These are phyloP conservation scores for Bondarzewia mesenterica DNA, from an alignment of 1,284 basidiomycete genomes.

Conservation along the genomic window DNA sequence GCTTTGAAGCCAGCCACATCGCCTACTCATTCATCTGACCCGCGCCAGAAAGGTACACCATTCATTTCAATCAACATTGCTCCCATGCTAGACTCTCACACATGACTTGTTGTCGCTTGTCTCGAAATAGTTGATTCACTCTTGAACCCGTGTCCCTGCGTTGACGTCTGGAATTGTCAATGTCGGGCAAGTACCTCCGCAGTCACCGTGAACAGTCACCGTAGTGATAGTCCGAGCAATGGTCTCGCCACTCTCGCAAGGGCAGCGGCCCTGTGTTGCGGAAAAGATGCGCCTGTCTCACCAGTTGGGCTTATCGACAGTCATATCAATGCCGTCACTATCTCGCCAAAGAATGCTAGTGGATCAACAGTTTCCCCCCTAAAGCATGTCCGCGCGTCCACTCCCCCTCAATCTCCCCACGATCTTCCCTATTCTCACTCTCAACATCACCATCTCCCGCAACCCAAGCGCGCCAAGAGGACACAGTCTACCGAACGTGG, in stretches of 20 bases:
- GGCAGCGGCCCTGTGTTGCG: constrained; percentile 31
- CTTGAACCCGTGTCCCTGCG: constrained; percentile 57
- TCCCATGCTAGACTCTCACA: too few relatives aligned
- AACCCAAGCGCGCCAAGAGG: background rate
- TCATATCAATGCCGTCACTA: background rate
- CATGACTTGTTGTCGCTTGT: too few relatives aligned
- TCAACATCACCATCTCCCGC: background rate
- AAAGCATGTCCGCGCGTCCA: background rate
- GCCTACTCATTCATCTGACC: constrained; percentile 24
- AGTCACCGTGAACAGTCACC: constrained; percentile 9
- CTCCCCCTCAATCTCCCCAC: background rate
- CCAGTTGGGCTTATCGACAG: background rate
- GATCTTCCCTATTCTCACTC: background rate
- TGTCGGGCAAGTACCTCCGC: constrained; percentile 25
- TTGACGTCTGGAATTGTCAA: constrained; percentile 42
- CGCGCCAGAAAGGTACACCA: constrained; percentile 43
- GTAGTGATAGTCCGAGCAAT: constrained; percentile 6
- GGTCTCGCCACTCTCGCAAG: constrained; percentile 40
- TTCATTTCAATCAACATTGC: background rate
- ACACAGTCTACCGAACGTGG: constrained; percentile 1
- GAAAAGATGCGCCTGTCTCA: too few relatives aligned
- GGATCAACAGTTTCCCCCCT: background rate
- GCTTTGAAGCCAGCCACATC: constrained; percentile 12
- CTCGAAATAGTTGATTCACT: constrained; percentile 55
- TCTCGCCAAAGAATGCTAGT: background rate